Evolutionary conservation across 2,329 filamentous ascomycete species (phyloP), one percentile per base, ranked within the genome.

Genomic region (Didymella sp.): DNA sequence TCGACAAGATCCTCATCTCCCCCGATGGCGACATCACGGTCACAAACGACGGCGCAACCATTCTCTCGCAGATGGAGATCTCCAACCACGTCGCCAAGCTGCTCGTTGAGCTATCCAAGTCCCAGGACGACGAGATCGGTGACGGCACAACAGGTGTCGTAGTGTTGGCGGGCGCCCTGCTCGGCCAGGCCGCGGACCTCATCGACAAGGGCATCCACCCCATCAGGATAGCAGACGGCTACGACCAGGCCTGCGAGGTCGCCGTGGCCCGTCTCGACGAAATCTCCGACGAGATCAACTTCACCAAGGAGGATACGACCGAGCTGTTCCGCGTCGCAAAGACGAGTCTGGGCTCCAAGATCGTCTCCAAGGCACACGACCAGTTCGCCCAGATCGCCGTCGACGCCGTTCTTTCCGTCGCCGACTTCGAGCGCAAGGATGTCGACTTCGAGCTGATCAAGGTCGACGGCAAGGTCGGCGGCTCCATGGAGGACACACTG

Each of bases 181-280:
- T 99, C 60, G 96, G 99, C 80, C 94, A 98, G 81, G 95, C 95
- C 17, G 92, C 94, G 62, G 95, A 97, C 76, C 86, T 99, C 69
- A 98, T 99, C 77, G 96, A 99, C 85, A 99, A 99, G 86, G 96
- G 95, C 75, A 99, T 99, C 71, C 95, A 99, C 80, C 95, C 95
- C 60, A 99, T 99, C 77, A 86, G 96, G 69, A 98, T 99, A 80
- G 96, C 96, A 64, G 95, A 99, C 78, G 95, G 95, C 50, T 99
- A 96, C 80, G 95, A 99, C 76, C 88, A 96, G 73, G 95, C 95
- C 55, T 99, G 96, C 76, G 96, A 99, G 77, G 94, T 98, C 69
- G 95, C 95, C 40, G 90, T 98, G 53, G 87, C 89, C 27, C 91
- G 97, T 80, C 84, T 99, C 48, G 95, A 99, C 79, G 87, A 86